Base-by-base conservation (phyloP, 257 asterid genomes). In the Pogostemon cablin region DNA sequence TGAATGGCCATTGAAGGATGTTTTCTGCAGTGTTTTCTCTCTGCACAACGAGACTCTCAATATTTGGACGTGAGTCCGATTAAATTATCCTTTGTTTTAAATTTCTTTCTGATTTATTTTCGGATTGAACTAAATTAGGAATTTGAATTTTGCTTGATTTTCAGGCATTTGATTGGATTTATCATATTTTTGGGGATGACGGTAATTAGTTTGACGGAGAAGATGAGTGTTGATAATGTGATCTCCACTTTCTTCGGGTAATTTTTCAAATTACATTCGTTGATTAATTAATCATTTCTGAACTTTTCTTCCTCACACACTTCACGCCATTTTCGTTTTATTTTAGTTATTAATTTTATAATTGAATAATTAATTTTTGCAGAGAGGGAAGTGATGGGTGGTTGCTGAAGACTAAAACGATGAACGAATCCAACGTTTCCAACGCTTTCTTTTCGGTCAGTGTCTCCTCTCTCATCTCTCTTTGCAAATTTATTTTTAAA, bases 11-110 rank as follows among this genome's bases (percentile, higher is more conserved):
- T 61, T 90, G 75, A 87, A 80, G 59, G 86, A 90, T 48, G 85
- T 87, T 50, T 57, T 81, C n/a, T 85, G 83, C 73, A 93, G 98
- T 86, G 70, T 90, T 55, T 93, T 93, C 84, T 81, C 95, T 10
- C 37, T 87, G 84, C 98, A 93, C 81, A 93, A 93, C 43, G 98
- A 93, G 67, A 93, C 97, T 37, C 82, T 93, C 72, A 93, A 93
- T 75, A 81, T 93, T 25, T 93, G 98, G 98, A 90, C 98, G 97
- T 93, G 52, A 81, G 93, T 78, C 32, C 17, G 5, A 57, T 78
- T 41, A 2, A 53, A 17, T 7, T 1, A 9, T 15, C 53, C 9
- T 40, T n/a, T 53, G 41, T 49, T 15, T 9, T 15, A 2, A 10
- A 54, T 1, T 10, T 9, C 9, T 2, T 58, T 58, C 32, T 6